Conservation (phyloP, 495 filamentous ascomycete species). For the Aspergillus ostianus region DNA sequence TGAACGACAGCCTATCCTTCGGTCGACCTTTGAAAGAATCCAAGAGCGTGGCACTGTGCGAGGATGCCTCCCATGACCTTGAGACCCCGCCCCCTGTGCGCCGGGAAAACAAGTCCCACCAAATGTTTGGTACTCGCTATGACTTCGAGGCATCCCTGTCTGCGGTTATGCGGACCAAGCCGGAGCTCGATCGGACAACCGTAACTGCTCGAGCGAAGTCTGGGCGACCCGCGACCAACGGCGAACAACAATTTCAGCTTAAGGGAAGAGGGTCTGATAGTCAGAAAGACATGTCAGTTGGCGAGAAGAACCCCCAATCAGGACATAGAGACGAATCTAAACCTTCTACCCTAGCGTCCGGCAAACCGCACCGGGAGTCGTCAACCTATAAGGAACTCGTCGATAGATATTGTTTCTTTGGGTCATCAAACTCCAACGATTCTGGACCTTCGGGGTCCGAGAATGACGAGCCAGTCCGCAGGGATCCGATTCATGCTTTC, state of each 20-base stretch:
- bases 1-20: slow-evolving; percentile 57
- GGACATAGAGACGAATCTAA: slow-evolving; percentile 29
- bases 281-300: slow-evolving; percentile 22
- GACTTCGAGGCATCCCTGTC: slow-evolving; percentile 87
- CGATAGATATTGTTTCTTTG: slow-evolving; percentile 78
- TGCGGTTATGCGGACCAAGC: slow-evolving; percentile 67
- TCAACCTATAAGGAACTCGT: slow-evolving; percentile 89
- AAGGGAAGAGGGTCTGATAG: slow-evolving; percentile 13
- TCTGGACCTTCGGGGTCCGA: slow-evolving; percentile 11
- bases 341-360: slow-evolving; percentile 49
- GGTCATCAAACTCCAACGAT: slow-evolving; percentile 15
- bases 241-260: slow-evolving; percentile 13
- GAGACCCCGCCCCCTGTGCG: slow-evolving; percentile 46
- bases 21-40: slow-evolving; percentile 54
- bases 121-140: slow-evolving; percentile 87
- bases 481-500: slow-evolving; percentile 21
- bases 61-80: slow-evolving; percentile 30
- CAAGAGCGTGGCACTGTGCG: slow-evolving; percentile 47
- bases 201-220: slow-evolving; percentile 41
- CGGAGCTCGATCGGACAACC: slow-evolving; percentile 55
- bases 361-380: slow-evolving; percentile 72
- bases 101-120: slow-evolving; percentile 60
- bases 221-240: slow-evolving; percentile 8
- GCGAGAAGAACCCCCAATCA: slow-evolving; percentile 17
- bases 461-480: slow-evolving; percentile 10